Evolutionary conservation across 2,329 filamentous ascomycete species (phyloP).

Genomic region (Calonectria pseudoturangicola): DNA sequence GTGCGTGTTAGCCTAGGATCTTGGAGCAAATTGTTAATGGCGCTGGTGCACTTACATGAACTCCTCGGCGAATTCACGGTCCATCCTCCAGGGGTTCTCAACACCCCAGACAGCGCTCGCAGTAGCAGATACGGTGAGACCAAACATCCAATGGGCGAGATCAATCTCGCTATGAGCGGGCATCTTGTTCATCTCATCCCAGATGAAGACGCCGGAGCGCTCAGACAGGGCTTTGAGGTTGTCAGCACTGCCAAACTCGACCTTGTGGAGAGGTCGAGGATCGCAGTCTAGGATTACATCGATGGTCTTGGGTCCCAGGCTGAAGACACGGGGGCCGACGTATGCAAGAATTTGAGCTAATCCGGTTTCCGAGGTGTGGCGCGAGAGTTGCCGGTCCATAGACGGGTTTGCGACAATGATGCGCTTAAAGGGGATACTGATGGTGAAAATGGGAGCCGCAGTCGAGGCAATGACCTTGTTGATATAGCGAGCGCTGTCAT

Average conservation of each 20-base stretch:
- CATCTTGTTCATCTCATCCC: constrained; percentile 48
- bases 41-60: constrained; percentile 53
- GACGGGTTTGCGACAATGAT: constrained; percentile 55
- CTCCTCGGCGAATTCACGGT: constrained; percentile 55
- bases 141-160: constrained; percentile 56
- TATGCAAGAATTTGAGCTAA: constrained; percentile 56
- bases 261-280: constrained; percentile 54
- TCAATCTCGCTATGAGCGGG: constrained; percentile 44
- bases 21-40: neutral
- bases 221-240: constrained; percentile 51
- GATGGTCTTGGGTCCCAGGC: constrained; percentile 50
- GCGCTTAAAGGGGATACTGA: constrained; percentile 55
- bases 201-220: constrained; percentile 48
- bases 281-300: constrained; percentile 52
- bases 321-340: constrained; percentile 55
- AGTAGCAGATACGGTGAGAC: constrained; percentile 55
- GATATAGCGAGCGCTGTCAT: constrained; percentile 53
- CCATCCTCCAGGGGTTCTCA: constrained; percentile 57
- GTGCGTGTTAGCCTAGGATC: constrained; percentile 35
- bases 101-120: constrained; percentile 57
- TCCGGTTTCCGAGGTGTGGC: constrained; percentile 56
- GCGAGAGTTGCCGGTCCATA: constrained; percentile 54
- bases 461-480: constrained; percentile 52
- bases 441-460: constrained; percentile 53
- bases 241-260: constrained; percentile 52